Base-by-base conservation (phyloP, 1,139 yeast genomes). In the Wickerhamomyces sp. region DNA sequence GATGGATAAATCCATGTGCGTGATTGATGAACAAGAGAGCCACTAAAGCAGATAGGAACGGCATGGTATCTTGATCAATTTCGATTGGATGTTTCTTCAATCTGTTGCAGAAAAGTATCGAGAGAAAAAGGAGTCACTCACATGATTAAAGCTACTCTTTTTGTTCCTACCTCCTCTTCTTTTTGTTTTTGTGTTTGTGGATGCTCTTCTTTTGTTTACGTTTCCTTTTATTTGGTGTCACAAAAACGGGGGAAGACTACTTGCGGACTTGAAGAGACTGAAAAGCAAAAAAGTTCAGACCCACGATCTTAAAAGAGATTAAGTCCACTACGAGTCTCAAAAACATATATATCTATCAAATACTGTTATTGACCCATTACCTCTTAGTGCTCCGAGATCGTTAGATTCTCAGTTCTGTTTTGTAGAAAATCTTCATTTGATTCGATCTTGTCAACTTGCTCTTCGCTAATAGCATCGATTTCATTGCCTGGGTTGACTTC, bases 1-100 rank as follows among this genome's bases (percentile, higher is more conserved):
- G 87, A 52, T 78, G 77, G 8, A 78, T 62, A 33, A 56, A 62
- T 2, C 59, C 67, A 10, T 27, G 15, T 18, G 28, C 31, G 16
- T 14, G 12, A 6, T 21, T 16, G 12, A 30, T 7, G 21, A 31
- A 28, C 10, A 66, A 36, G 63, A 69, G 44, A 8, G 18, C 11
- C 16, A 19, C n/a, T n/a, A n/a, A n/a, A n/a, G n/a, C n/a, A n/a
- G n/a, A n/a, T n/a, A n/a, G n/a, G n/a, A n/a, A n/a, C n/a, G n/a
- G n/a, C n/a, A n/a, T n/a, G n/a, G n/a, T n/a, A n/a, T n/a, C n/a
- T n/a, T n/a, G n/a, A n/a, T n/a, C n/a, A n/a, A n/a, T n/a, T n/a
- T n/a, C n/a, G n/a, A n/a, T n/a, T n/a, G n/a, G n/a, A n/a, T n/a
- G n/a, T n/a, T n/a, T n/a, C n/a, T n/a, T n/a, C n/a, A n/a, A n/a